Base-by-base conservation (phyloP, 164 flowering plant species). In the Vitis riparia region DNA sequence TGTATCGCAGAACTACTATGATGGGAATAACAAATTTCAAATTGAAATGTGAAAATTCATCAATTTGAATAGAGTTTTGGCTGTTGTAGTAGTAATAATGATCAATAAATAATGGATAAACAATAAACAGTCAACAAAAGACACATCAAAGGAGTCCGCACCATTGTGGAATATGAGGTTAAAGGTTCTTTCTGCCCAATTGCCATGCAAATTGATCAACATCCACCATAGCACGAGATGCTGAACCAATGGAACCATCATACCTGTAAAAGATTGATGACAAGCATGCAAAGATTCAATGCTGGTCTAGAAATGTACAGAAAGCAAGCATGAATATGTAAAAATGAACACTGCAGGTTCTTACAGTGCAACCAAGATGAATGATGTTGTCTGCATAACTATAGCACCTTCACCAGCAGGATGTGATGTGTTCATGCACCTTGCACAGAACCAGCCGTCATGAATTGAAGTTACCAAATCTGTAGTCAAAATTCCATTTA, bases 401-500 rank as follows among this genome's bases (percentile, higher is more conserved):
- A 96, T 88, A 53, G 85, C 94, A 58, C 99, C 98, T 90, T 89
- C 99, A 66, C 98, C 97, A 62, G 88, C 88, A 61, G 91, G 89
- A 63, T 82, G 87, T 57, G 84, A 66, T 23, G 97, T 89, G 84
- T 87, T 90, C 71, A 92, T 75, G 76, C 97, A 88, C 78, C 99
- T 84, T 66, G 92, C 97, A 66, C 80, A 81, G 63, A 96, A 91
- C 95, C 95, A 88, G 70, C 76, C 84, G 76, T 93, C 97, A 71
- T 93, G 97, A 75, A 89, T 85, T 59, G 99, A 87, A 15, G 98
- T 93, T 29, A 89, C 88, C 79, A 96, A 53, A 75, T 96, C 99
- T 95, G 86, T 47, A 59, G 62, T 48, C 17, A 68, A 58, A 49
- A 49, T 68, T 27, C 15, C 57, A 66, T 55, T 55, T 37, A 37